Percentiles rank a stretch among this genome's conserved stretches.
phyloP scores from a whole-genome alignment of 2,329 filamentous ascomycete genomes.

The Neopestalotiopsis sp. region DNA sequence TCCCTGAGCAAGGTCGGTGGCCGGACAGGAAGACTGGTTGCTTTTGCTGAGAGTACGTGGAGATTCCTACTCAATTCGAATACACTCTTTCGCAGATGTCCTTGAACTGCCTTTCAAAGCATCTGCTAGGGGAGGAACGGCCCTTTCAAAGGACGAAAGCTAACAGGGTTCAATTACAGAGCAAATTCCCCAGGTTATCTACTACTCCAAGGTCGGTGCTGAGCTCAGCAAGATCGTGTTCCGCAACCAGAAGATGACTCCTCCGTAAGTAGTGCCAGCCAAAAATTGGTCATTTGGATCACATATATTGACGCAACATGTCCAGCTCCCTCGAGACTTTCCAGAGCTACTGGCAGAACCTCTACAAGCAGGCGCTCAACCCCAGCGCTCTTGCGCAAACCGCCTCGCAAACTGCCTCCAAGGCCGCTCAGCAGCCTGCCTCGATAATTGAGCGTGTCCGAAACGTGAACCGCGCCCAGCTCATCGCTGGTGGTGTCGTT shows the following conservation, averaged over 20 bases:
- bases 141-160: background rate
- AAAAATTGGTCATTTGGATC: constrained; percentile 8
- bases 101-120: no score
- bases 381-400: constrained; percentile 62
- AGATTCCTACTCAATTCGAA: no score
- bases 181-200: constrained; percentile 83
- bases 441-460: constrained; percentile 55
- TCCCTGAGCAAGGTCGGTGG: constrained; percentile 81
- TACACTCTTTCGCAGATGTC: no score
- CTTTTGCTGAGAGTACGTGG: constrained; percentile 83
- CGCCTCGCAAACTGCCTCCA: constrained; percentile 46
- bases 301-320: constrained; percentile 7
- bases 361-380: constrained; percentile 74
- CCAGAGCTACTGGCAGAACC: constrained; percentile 82
- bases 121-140: no score
- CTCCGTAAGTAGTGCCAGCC: constrained; percentile 74
- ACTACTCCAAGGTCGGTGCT: constrained; percentile 88
- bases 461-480: constrained; percentile 72
- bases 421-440: constrained; percentile 52
- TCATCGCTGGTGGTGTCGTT: constrained; percentile 77
- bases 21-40: constrained; percentile 78
- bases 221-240: constrained; percentile 90
- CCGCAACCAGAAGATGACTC: constrained; percentile 86
- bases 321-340: constrained; percentile 77
- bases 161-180: constrained; percentile 54